Conservation (phyloP, 2,329 filamentous ascomycete species). For the Colletotrichum cordylinicola region DNA sequence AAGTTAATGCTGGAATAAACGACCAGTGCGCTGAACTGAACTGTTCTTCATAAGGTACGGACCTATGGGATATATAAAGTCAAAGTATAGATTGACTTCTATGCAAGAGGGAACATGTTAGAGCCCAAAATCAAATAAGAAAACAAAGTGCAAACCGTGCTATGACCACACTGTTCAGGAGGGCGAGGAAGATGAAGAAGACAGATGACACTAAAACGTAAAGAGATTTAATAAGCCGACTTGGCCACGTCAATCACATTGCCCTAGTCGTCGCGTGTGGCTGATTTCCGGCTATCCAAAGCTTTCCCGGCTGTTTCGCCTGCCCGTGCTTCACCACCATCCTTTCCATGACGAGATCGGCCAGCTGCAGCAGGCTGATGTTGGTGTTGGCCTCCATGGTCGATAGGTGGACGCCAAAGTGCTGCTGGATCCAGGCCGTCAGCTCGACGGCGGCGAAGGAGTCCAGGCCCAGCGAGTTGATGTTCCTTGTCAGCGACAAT, state of each 20-base stretch:
- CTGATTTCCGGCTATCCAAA: not conserved
- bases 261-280: not conserved
- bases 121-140: not conserved
- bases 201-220: not conserved
- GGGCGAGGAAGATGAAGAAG: not conserved
- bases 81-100: not conserved
- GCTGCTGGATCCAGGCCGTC: slow-evolving; percentile 26
- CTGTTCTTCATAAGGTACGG: not conserved
- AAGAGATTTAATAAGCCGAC: not conserved
- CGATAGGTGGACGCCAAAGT: not conserved
- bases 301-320: not conserved
- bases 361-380: not conserved
- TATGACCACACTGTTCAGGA: not conserved
- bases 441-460: slow-evolving; percentile 35
- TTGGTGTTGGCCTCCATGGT: not conserved
- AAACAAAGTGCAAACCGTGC: not conserved
- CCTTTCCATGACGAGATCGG: not conserved
- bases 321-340: not conserved
- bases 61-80: not conserved
- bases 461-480: slow-evolving; percentile 49
- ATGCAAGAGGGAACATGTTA: not conserved
- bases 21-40: not conserved
- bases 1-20: not conserved
- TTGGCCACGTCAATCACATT: not conserved
- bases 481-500: not conserved